phyloP scores from a whole-genome alignment of 2,329 filamentous ascomycete species.

The Coniochaeta sp. region DNA sequence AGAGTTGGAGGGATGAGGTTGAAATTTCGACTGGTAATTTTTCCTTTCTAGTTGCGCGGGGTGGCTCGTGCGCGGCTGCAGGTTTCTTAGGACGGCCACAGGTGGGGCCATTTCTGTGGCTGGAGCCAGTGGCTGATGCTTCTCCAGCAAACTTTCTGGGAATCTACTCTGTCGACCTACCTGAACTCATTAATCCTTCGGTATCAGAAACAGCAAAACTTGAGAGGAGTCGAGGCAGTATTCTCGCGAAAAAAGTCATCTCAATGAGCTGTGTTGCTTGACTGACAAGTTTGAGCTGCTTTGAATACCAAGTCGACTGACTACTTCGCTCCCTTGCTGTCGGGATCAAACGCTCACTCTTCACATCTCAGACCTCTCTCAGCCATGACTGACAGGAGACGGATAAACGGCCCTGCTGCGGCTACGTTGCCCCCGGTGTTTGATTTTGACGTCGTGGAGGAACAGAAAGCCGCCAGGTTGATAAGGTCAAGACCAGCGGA shows the following conservation, averaged over 20 bases:
- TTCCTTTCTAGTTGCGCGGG: conserved; percentile 1
- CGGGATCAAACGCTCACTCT: not conserved
- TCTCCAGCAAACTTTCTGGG: not conserved
- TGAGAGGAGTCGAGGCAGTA: not conserved
- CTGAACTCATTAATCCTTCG: not conserved
- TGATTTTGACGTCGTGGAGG: conserved; percentile 32
- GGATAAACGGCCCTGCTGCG: conserved; percentile 81
- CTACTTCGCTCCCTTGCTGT: not conserved
- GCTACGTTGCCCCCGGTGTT: conserved; percentile 68
- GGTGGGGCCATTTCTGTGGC: not conserved
- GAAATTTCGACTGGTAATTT: not conserved
- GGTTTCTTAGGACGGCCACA: not conserved
- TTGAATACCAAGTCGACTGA: not conserved
- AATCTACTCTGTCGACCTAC: not conserved
- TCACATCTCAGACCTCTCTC: not conserved
- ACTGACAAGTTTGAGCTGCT: not conserved
- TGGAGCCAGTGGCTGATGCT: not conserved
- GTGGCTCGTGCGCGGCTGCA: conserved; percentile 1
- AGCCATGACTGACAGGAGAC: conserved; percentile 73
- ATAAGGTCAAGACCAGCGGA: conserved; percentile 54
- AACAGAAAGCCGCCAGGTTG: conserved; percentile 32
- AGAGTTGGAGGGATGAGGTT: conserved; percentile 5
- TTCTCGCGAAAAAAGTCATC: not conserved
- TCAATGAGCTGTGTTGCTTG: not conserved
- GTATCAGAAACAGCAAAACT: not conserved